Conservation (phyloP, 78 protist genomes). For the Bodo saltans region DNA sequence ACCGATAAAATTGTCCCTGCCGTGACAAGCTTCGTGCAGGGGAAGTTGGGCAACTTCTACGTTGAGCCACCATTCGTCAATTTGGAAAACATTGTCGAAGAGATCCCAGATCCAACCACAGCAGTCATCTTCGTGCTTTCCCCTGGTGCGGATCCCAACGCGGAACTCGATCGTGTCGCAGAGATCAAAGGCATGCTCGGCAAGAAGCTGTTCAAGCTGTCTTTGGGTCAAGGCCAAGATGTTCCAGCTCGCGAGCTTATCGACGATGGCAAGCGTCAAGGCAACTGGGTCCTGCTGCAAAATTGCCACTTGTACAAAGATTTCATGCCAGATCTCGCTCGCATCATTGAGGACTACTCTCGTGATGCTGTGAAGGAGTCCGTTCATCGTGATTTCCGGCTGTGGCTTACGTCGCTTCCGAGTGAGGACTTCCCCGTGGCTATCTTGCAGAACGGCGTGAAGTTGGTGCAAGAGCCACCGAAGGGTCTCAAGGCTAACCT, state of each 20-base stretch:
- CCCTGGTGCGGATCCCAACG: constrained; percentile 73
- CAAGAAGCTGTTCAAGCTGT: constrained; percentile 49
- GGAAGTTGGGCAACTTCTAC: not conserved
- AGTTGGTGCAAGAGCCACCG: constrained; percentile 83
- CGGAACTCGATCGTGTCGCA: constrained; percentile 56
- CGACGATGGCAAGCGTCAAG: constrained; percentile 40
- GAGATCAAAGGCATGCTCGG: constrained; percentile 15
- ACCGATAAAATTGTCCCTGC: constrained; percentile 72
- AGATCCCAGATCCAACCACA: constrained; percentile 33
- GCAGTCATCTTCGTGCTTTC: constrained; percentile 74
- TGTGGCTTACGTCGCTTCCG: constrained; percentile 76
- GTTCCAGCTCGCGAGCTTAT: constrained; percentile 45
- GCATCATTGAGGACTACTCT: not conserved
- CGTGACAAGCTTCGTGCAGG: constrained; percentile 33
- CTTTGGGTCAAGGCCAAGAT: constrained; percentile 81
- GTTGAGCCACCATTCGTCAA: constrained; percentile 66
- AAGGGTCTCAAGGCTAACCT: constrained; percentile 62
- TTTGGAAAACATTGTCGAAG: constrained; percentile 43
- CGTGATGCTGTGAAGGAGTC: not conserved
- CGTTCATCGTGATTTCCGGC: constrained; percentile 51
- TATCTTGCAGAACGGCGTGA: constrained; percentile 70
- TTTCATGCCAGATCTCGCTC: constrained; percentile 61
- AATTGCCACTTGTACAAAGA: constrained; percentile 64
- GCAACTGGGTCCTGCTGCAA: constrained; percentile 75
- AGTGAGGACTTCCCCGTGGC: constrained; percentile 67